These are phyloP conservation scores for Triticum turgidum DNA, from an alignment of 176 grass and related monocot genomes.

Conservation along the genomic window DNA sequence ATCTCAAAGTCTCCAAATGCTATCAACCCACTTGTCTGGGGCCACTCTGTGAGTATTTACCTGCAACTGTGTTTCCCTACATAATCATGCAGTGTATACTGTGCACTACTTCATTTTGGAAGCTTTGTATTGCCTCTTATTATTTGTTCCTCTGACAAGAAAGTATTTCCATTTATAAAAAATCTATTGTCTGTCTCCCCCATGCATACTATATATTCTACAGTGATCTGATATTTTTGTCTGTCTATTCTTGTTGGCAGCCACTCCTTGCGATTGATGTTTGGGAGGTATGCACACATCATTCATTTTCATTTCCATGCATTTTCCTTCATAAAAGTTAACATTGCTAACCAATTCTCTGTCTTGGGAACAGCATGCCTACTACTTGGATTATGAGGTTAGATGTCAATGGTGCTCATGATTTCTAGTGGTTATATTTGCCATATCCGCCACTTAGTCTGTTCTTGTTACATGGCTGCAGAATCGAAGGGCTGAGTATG, in stretches of 20 bases:
- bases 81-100: background rate
- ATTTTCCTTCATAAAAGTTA: background rate
- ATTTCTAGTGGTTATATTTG: background rate
- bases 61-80: background rate
- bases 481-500: constrained; percentile 74
- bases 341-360: constrained; percentile 33
- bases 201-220: background rate
- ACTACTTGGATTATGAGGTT: constrained; percentile 94
- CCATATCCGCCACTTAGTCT: background rate
- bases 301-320: constrained; percentile 1
- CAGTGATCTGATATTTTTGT: constrained; percentile 29
- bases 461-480: constrained; percentile 26
- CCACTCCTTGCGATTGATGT: constrained; percentile 88
- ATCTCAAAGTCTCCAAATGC: constrained; percentile 80
- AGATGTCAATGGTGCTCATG: background rate
- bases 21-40: constrained; percentile 86
- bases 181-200: background rate
- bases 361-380: constrained; percentile 59
- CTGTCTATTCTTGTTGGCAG: constrained; percentile 53
- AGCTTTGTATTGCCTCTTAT: background rate
- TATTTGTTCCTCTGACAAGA: background rate
- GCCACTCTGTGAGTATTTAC: constrained; percentile 72
- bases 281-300: constrained; percentile 75
- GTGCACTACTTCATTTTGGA: background rate
- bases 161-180: background rate